phyloP scores from a whole-genome alignment of 768 basidiomycete genomes.

The Pleurotus pulmonarius region DNA sequence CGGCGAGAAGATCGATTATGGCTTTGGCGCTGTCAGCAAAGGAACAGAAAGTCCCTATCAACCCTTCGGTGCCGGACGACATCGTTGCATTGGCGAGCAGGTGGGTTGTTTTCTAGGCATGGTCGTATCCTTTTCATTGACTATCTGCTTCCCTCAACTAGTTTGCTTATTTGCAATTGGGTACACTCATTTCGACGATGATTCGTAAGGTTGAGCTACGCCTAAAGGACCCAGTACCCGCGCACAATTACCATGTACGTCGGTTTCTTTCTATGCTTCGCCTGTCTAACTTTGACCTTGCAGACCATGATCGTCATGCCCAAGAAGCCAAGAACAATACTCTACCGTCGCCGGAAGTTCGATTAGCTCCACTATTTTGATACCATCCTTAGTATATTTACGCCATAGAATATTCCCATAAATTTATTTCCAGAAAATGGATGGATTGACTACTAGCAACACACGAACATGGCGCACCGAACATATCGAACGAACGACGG shows the following conservation, averaged over 20 bases:
- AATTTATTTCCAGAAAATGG: too few relatives aligned
- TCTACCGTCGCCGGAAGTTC: slow-evolving; percentile 63
- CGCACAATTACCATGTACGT: slow-evolving; percentile 88
- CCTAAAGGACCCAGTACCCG: slow-evolving; percentile 66
- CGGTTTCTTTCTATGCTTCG: neutral
- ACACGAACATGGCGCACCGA: too few relatives aligned
- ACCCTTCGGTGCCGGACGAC: slow-evolving; percentile 95
- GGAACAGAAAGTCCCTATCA: slow-evolving; percentile 96
- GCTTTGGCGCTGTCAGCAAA: slow-evolving; percentile 93
- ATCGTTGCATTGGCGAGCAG: slow-evolving; percentile 93
- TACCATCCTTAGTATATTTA: slow-evolving; percentile 3
- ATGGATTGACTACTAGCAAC: too few relatives aligned
- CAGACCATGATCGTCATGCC: slow-evolving; percentile 96
- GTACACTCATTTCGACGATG: slow-evolving; percentile 75
- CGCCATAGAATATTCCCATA: neutral
- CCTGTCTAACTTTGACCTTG: neutral
- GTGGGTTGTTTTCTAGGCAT: slow-evolving; percentile 27
- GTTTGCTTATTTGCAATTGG: slow-evolving; percentile 95
- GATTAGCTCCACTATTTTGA: slow-evolving; percentile 27
- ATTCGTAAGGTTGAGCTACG: slow-evolving; percentile 74
- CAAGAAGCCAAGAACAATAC: slow-evolving; percentile 58
- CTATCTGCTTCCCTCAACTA: slow-evolving; percentile 20
- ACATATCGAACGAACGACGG: too few relatives aligned
- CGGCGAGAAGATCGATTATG: slow-evolving; percentile 93
- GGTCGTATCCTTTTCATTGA: neutral